A percentile compares a stretch with the other conserved stretches of the same genome.
These are phyloP conservation scores for Solanum etuberosum DNA, from an alignment of 257 asterid species.

Conservation along the genomic window DNA sequence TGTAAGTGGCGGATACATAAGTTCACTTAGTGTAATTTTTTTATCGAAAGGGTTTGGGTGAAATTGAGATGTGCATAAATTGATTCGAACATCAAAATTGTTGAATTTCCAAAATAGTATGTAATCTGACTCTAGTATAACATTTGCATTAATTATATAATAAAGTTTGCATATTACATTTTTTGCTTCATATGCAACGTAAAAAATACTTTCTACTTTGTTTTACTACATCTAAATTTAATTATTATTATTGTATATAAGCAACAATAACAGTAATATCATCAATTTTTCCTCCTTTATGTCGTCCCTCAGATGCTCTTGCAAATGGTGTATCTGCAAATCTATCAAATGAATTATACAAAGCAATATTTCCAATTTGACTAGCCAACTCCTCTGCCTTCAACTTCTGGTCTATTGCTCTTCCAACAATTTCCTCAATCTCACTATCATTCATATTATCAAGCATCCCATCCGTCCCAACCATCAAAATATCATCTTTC, in stretches of 20 bases:
- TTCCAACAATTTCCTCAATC: not conserved
- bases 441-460: slow-evolving; percentile 5
- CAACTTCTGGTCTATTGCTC: not conserved
- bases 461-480: slow-evolving; percentile 17
- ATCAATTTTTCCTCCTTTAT: slow-evolving; percentile 13
- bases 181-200: not conserved
- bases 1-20: no score
- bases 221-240: not conserved
- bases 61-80: no score
- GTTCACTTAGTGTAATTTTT: no score
- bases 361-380: slow-evolving; percentile 4
- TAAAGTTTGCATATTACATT: not conserved
- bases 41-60: no score
- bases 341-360: slow-evolving; percentile 17
- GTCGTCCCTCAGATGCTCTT: not conserved
- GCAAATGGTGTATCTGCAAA: slow-evolving; percentile 4
- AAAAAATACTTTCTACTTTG: not conserved
- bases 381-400: not conserved
- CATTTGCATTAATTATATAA: not conserved
- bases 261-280: slow-evolving; percentile 23
- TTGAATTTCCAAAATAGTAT: no score
- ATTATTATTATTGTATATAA: not conserved
- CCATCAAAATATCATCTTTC: slow-evolving; percentile 1
- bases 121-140: not conserved
- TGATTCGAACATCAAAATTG: no score